These are phyloP conservation scores for Macadamia integrifolia DNA, from an alignment of 164 flowering plant genomes.

Conservation along the genomic window DNA sequence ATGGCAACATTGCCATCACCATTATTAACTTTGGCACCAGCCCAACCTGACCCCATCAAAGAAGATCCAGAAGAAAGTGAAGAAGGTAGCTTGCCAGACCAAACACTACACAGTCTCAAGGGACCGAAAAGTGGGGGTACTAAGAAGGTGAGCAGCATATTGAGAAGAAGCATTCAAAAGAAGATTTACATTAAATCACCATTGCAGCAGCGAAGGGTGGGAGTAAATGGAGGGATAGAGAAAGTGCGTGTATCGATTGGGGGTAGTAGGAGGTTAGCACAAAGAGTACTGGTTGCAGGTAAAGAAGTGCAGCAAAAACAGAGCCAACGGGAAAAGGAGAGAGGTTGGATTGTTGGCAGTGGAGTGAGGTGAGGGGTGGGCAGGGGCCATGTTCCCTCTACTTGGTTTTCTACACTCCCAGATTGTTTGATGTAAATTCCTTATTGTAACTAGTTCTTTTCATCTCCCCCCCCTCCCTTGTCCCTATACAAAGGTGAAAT, in stretches of 20 bases:
- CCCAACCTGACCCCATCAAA: slow-evolving; percentile 17
- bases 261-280: slow-evolving; percentile 55
- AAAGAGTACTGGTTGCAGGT: slow-evolving; percentile 39
- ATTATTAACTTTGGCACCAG: slow-evolving; percentile 23
- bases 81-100: slow-evolving; percentile 28
- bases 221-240: slow-evolving; percentile 51
- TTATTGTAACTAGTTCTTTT: too few species aligned
- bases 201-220: slow-evolving; percentile 43
- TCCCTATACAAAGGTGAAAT: too few species aligned
- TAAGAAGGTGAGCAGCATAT: slow-evolving; percentile 41
- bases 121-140: slow-evolving; percentile 33
- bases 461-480: too few species aligned
- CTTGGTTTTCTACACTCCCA: too few species aligned
- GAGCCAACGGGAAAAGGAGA: slow-evolving; percentile 54
- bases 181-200: slow-evolving; percentile 51
- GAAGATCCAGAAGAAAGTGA: slow-evolving; percentile 30
- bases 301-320: slow-evolving; percentile 41
- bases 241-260: slow-evolving; percentile 72
- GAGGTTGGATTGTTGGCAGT: slow-evolving; percentile 49
- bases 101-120: slow-evolving; percentile 38
- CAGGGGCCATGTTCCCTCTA: too few species aligned
- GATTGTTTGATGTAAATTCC: too few species aligned
- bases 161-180: slow-evolving; percentile 74
- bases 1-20: slow-evolving; percentile 24
- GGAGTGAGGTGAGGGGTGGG: too few species aligned